Evolutionary conservation across 2,329 filamentous ascomycete species (phyloP), one percentile per base, ranked within the genome.

Genomic region (Xylaria polymorpha): DNA sequence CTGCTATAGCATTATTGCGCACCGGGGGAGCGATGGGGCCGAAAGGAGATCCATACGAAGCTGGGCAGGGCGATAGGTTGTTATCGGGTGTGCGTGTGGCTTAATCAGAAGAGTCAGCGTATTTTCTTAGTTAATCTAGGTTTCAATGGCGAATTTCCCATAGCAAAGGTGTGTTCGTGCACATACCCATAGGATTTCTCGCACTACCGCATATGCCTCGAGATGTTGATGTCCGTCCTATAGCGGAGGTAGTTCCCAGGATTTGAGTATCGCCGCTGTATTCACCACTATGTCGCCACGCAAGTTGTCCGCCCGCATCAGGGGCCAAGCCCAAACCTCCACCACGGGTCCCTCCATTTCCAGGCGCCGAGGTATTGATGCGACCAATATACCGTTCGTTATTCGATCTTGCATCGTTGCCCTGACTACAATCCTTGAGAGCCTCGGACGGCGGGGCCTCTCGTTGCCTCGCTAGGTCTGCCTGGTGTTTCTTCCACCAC

Each of bases 401-500:
- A 15, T 22, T 61, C 5, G 41, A 25, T 43, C 20, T 51, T 6
- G 61, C 46, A 4, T 58, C 55, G n/a, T 60, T 51, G 29, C 55
- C 41, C 22, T 51, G 50, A 35, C 46, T 51, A 15, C 56, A 22
- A 12, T 37, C 57, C 25, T 53, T 61, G 41, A 46, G 61, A 9
- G 14, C 35, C 18, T 72, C 70, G 14, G 48, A 8, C 20, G 46
- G 22, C 44, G 39, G 65, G 53, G 29, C 63, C 1, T 78, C 76
- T 44, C 81, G 78, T 69, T 78, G 76, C 18, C 77, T 73, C 20
- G 75, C 74, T 60, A 83, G 73, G 69, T 87, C 85, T n/a, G 80
- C 80, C 74, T 86, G 84, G 39, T 83, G 80, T 76, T 86, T 86
- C 78, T 83, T 87, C 83, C 85, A 90, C 88, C 88, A 90, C 18